Conservation (phyloP, 495 filamentous ascomycete genomes). For the Annulohypoxylon moriforme region DNA sequence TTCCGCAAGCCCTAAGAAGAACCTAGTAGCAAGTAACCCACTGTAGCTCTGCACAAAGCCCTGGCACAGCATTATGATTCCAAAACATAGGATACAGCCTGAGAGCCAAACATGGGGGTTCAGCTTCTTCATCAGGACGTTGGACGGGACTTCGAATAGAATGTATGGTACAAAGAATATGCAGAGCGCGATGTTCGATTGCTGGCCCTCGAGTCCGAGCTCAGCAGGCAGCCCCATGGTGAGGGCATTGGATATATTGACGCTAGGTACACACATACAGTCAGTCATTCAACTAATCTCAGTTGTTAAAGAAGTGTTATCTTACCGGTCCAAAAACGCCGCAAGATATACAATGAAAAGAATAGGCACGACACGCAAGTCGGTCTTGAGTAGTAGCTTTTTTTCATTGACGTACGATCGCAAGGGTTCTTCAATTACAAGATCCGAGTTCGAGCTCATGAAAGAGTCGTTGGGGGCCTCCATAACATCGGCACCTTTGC, state of each 20-base stretch:
- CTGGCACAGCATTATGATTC: constrained; percentile 60
- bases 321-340: constrained; percentile 71
- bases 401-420: constrained; percentile 2
- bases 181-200: constrained; percentile 74
- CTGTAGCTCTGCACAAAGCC: constrained; percentile 61
- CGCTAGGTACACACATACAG: neutral
- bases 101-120: constrained; percentile 61
- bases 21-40: constrained; percentile 61
- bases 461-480: neutral
- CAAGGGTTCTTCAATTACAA: neutral
- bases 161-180: constrained; percentile 90
- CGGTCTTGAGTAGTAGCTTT: constrained; percentile 75
- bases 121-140: constrained; percentile 77
- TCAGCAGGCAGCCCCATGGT: constrained; percentile 71
- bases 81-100: constrained; percentile 64
- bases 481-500: neutral
- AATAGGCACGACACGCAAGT: constrained; percentile 81
- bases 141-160: constrained; percentile 79
- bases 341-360: constrained; percentile 83
- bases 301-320: neutral
- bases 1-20: constrained; percentile 66
- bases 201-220: constrained; percentile 66
- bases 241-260: constrained; percentile 68
- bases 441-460: neutral
- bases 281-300: neutral